Evolutionary conservation across 768 basidiomycete species (phyloP).

Genomic region (Amanita molliuscula): DNA sequence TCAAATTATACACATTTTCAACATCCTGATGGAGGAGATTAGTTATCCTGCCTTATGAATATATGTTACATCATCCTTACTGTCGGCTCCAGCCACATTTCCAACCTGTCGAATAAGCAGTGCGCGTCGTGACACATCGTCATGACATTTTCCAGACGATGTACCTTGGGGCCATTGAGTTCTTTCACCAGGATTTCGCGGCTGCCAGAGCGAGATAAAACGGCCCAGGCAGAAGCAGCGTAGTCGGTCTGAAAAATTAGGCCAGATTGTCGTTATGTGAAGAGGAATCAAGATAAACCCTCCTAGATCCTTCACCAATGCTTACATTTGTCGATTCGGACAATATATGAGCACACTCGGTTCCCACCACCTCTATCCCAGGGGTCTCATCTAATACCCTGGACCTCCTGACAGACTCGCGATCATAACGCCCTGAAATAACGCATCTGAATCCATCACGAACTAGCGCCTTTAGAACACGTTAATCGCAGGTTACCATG

Average conservation of each 20-base stretch:
- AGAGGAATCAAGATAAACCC: not conserved
- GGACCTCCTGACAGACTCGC: not conserved
- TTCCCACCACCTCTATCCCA: not conserved
- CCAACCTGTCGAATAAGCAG: conserved; percentile 4
- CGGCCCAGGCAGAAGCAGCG: not conserved
- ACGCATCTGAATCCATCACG: conserved; percentile 5
- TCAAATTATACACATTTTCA: conserved; percentile 2
- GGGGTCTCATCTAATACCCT: not conserved
- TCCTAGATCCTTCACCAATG: not conserved
- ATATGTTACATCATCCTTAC: not conserved
- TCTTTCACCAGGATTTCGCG: not conserved
- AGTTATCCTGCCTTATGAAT: not conserved
- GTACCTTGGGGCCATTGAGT: conserved; percentile 4
- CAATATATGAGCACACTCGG: conserved; percentile 3
- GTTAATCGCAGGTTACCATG: not conserved
- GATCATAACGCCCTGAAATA: not conserved
- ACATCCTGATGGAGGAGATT: not conserved
- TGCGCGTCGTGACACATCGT: conserved; percentile 4
- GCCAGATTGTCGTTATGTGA: conserved; percentile 1
- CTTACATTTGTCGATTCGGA: conserved; percentile 4
- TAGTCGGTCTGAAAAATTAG: conserved; percentile 1
- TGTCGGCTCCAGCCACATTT: conserved; percentile 5
- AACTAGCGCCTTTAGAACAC: conserved; percentile 3
- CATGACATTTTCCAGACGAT: conserved; percentile 9
- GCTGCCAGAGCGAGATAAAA: not conserved